Evolutionary conservation across 768 basidiomycete species (phyloP).

Genomic region (Suillus cothurnatus): DNA sequence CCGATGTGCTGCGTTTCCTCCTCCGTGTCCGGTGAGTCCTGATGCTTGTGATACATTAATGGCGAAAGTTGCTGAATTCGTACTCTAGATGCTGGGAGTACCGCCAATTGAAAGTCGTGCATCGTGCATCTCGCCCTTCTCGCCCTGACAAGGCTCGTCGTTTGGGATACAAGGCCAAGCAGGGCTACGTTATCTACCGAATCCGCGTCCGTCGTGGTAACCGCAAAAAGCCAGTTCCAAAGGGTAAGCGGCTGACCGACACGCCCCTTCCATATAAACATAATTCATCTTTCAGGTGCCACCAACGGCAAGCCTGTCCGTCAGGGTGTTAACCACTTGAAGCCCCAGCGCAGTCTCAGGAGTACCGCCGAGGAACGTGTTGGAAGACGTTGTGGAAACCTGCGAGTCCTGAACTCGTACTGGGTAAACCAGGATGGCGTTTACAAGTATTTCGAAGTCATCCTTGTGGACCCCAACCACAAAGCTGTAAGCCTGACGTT

Average conservation of each 20-base stretch:
- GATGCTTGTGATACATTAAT: not conserved
- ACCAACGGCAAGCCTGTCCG: constrained; percentile 99
- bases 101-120: constrained; percentile 96
- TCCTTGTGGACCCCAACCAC: constrained; percentile 94
- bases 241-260: constrained; percentile 58
- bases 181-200: constrained; percentile 98
- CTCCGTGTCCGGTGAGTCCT: constrained; percentile 85
- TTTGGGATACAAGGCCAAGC: constrained; percentile 99
- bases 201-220: constrained; percentile 97
- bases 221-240: constrained; percentile 98
- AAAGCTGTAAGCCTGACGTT: constrained; percentile 69
- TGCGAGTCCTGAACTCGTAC: constrained; percentile 97
- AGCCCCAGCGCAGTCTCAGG: constrained; percentile 92
- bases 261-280: constrained; percentile 1
- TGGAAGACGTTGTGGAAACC: constrained; percentile 92
- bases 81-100: constrained; percentile 90
- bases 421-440: constrained; percentile 99
- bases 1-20: constrained; percentile 96
- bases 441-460: constrained; percentile 99
- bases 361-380: constrained; percentile 98
- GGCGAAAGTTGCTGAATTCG: constrained; percentile 10
- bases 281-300: constrained; percentile 58
- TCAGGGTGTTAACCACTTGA: constrained; percentile 99
- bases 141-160: constrained; percentile 99
- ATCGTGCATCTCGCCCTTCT: constrained; percentile 96